phyloP scores from a whole-genome alignment of 495 filamentous ascomycete genomes.

The Trichoderma gamsii region DNA sequence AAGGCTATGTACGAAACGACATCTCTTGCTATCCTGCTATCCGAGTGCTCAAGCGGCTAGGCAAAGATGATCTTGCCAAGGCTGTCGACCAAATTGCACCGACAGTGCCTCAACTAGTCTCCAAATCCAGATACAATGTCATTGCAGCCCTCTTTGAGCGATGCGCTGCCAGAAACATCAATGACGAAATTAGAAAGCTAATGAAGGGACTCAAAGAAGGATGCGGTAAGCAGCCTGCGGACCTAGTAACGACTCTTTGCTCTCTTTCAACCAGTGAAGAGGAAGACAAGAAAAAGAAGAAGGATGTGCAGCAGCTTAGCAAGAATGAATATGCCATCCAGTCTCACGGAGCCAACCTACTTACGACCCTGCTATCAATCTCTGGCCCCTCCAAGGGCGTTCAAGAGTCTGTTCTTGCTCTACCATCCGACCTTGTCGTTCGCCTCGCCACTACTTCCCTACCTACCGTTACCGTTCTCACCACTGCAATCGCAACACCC shows the following conservation, averaged over 20 bases:
- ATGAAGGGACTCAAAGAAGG: constrained; percentile 54
- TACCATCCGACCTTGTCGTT: constrained; percentile 31
- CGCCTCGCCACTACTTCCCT: constrained; percentile 34
- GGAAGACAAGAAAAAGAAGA: constrained; percentile 40
- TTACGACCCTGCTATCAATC: constrained; percentile 37
- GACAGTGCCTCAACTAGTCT: constrained; percentile 60
- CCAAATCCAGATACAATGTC: constrained; percentile 67
- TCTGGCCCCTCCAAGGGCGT: constrained; percentile 36
- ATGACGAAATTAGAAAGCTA: constrained; percentile 53
- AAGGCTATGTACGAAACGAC: constrained; percentile 75
- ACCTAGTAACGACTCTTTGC: constrained; percentile 53
- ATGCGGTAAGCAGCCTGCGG: constrained; percentile 49
- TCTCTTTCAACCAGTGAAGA: constrained; percentile 35
- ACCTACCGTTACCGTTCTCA: constrained; percentile 54
- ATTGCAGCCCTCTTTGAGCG: constrained; percentile 78
- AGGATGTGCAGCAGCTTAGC: constrained; percentile 19
- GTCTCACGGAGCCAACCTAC: constrained; percentile 41
- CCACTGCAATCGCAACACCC: constrained; percentile 62
- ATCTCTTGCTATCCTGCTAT: constrained; percentile 81
- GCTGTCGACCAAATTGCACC: constrained; percentile 63
- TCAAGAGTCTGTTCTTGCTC: constrained; percentile 36
- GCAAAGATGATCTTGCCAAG: constrained; percentile 71
- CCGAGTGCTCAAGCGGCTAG: constrained; percentile 70
- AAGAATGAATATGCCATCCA: constrained; percentile 26
- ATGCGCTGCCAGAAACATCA: constrained; percentile 56